phyloP scores from a whole-genome alignment of 2,329 filamentous ascomycete genomes.

The Claviceps sp. region DNA sequence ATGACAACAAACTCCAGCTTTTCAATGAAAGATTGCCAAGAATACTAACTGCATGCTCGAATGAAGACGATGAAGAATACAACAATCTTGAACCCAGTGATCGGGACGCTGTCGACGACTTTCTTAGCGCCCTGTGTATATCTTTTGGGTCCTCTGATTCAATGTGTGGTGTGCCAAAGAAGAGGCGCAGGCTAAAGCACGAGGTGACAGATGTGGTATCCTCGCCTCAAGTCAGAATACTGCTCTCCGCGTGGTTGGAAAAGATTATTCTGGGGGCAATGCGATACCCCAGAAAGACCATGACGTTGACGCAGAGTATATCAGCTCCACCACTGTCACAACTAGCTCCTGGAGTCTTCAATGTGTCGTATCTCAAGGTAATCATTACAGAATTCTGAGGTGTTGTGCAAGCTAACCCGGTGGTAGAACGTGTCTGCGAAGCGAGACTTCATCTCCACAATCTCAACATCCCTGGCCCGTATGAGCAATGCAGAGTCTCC shows the following conservation, averaged over 20 bases:
- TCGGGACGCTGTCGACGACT: conserved; percentile 16
- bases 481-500: conserved; percentile 23
- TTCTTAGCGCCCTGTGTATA: conserved; percentile 14
- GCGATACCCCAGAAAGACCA: conserved; percentile 9
- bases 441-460: conserved; percentile 14
- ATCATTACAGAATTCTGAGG: neutral
- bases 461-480: conserved; percentile 18
- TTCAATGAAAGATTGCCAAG: neutral
- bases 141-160: neutral
- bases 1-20: neutral
- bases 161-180: neutral
- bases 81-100: conserved; percentile 11
- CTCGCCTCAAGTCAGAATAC: neutral
- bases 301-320: conserved; percentile 10
- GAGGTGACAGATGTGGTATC: neutral
- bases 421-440: conserved; percentile 15
- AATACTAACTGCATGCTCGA: neutral
- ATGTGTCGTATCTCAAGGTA: conserved; percentile 23
- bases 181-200: neutral
- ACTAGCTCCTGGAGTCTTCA: conserved; percentile 23
- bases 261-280: conserved; percentile 15
- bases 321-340: conserved; percentile 12
- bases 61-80: conserved; percentile 6
- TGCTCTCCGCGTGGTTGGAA: conserved; percentile 10
- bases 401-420: conserved; percentile 1